These are phyloP conservation scores for Penicillium alfredii DNA, from an alignment of 495 filamentous ascomycete species.

Conservation along the genomic window DNA sequence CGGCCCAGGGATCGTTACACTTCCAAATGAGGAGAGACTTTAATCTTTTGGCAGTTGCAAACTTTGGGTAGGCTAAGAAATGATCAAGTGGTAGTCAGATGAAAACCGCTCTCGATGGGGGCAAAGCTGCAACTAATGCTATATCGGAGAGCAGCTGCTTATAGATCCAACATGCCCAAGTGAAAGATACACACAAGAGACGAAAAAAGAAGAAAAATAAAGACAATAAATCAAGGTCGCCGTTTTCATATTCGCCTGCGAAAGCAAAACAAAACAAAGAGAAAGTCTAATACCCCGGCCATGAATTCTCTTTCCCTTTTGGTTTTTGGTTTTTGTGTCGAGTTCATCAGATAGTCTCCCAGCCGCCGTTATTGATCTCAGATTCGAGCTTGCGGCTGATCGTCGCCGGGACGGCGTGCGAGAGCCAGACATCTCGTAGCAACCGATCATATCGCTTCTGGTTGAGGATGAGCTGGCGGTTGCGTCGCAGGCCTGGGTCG, in stretches of 20 bases:
- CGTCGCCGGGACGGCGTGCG: conserved; percentile 77
- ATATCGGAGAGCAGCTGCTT: too few species aligned
- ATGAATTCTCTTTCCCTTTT: neutral
- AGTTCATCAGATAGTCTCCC: conserved; percentile 74
- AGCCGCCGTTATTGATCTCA: conserved; percentile 93
- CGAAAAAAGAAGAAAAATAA: conserved; percentile 5
- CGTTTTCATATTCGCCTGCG: neutral
- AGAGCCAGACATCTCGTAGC: conserved; percentile 79
- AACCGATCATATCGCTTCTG: conserved; percentile 89
- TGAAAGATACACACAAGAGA: neutral
- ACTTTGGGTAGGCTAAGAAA: too few species aligned
- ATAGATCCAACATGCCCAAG: too few species aligned
- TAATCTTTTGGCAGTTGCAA: too few species aligned
- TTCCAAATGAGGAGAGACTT: too few species aligned
- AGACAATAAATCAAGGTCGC: conserved; percentile 1
- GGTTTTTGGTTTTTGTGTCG: neutral
- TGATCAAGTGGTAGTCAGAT: too few species aligned
- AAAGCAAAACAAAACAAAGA: neutral
- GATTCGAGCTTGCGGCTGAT: conserved; percentile 86
- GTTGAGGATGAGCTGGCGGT: conserved; percentile 82
- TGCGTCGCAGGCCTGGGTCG: conserved; percentile 74
- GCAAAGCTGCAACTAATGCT: too few species aligned
- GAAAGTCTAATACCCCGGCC: neutral
- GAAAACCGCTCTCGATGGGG: too few species aligned
- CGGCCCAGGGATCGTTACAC: too few species aligned